Base-by-base conservation (phyloP, 106 monocot species). In the Iris macrosiphon region DNA sequence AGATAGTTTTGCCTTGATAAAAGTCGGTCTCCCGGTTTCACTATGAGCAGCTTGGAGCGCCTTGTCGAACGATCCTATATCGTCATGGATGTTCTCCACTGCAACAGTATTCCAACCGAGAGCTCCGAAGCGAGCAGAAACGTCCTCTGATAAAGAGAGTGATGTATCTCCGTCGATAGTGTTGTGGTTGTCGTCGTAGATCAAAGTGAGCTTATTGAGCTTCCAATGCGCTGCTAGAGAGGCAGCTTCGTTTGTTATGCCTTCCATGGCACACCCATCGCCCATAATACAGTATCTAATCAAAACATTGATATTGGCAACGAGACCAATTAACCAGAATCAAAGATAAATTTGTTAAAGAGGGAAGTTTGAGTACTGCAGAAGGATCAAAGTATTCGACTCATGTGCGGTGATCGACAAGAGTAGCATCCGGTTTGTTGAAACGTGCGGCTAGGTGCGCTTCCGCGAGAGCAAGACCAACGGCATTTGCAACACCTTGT, bases 131-230 rank as follows among this genome's bases (percentile, higher is more conserved):
- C 55, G 64, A 22, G 54, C 59, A 47, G 30, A 45, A 6, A 69
- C 45, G 27, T 78, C 17, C 23, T 78, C 71, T 18, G 77, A 56
- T 40, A 72, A 72, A 16, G 61, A 49, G 42, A 72, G 53, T 14
- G 19, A 12, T 7, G 62, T 78, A 39, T 61, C 56, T 38, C 77
- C 77, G 57, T 72, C 77, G 12, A 77, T 77, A 0, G 67, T 64
- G 46, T 64, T 73, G 12, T 73, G 57, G 64, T 69, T 73, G 31
- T 79, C 79, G 60, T 79, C 73, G 33, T 79, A 79, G 57, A 79
- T 68, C 43, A 64, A 21, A 11, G 58, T 69, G 31, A 79, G 72
- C 53, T 79, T 79, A 26, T 64, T 51, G 16, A 79, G 68, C 37
- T 63, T 68, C 79, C 68, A 73, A 26, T 79, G 73, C 28, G 39